These are phyloP conservation scores for Astraeus odoratus DNA, from an alignment of 768 basidiomycete genomes.

Conservation along the genomic window DNA sequence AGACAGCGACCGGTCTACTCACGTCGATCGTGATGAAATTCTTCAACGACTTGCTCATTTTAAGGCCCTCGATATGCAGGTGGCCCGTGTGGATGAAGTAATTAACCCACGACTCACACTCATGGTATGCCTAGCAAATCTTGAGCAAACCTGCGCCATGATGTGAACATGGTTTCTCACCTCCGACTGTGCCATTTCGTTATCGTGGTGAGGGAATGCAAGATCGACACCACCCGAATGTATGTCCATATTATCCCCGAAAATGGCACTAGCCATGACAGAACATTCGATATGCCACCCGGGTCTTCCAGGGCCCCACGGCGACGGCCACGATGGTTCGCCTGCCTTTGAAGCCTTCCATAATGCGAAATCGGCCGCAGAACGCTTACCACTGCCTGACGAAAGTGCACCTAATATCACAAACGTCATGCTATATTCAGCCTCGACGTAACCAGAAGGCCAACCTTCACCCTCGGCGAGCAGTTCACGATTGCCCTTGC, in stretches of 20 bases:
- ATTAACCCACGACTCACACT: constrained; percentile 91
- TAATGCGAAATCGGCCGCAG: constrained; percentile 90
- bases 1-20: constrained; percentile 21
- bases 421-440: not conserved
- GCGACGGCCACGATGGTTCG: constrained; percentile 93
- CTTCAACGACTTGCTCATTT: constrained; percentile 99
- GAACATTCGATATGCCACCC: constrained; percentile 99
- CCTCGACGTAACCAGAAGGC: constrained; percentile 5
- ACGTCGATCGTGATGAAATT: constrained; percentile 98
- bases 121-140: constrained; percentile 75
- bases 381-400: constrained; percentile 55
- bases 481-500: constrained; percentile 85
- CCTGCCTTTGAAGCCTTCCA: constrained; percentile 98
- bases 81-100: constrained; percentile 99
- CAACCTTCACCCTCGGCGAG: constrained; percentile 90
- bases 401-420: constrained; percentile 48
- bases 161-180: constrained; percentile 32
- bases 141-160: constrained; percentile 3
- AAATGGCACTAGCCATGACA: constrained; percentile 90
- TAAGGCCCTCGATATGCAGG: constrained; percentile 94
- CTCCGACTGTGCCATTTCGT: constrained; percentile 97
- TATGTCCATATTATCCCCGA: constrained; percentile 92
- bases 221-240: constrained; percentile 97
- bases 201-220: constrained; percentile 99
- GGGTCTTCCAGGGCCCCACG: constrained; percentile 93